Base-by-base conservation (phyloP, 2,329 filamentous ascomycete species). In the Pseudocercospora eumusae region DNA sequence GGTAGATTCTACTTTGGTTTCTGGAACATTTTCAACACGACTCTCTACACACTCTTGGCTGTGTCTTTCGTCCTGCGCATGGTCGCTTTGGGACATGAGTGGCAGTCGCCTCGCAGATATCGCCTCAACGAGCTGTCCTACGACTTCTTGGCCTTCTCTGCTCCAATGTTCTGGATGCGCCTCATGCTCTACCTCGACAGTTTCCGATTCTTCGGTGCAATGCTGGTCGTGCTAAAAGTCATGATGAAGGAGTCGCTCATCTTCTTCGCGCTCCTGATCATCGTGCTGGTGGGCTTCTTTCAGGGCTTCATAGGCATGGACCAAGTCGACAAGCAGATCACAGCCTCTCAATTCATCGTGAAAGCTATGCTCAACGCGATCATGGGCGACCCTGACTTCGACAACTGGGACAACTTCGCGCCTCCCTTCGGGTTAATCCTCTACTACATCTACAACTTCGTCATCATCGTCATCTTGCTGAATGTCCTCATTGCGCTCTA, bases 401-500 rank as follows among this genome's bases (percentile, higher is more conserved):
- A 83, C 4, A 90, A 89, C 0, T 98, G 98, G 72, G 92, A 97
- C 67, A 84, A 88, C 23, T 99, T 98, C 74, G 91, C 90, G 21
- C 92, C 90, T 11, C 95, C 95, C 0, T 99, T 97, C 75, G 95
- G 95, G 8, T 85, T 96, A 56, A 90, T 97, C 31, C 87, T 99
- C 9, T 99, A 99, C 80, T 99, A 99, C 80, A 86, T 96, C 74
- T 99, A 97, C 77, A 96, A 93, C 18, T 99, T 99, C 73, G 88
- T 98, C 42, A 90, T 99, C 71, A 97, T 96, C 89, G 93, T 95
- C 66, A 83, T 99, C 60, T 82, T 98, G 25, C 86, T 99, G 68
- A 99, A 99, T 75, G 92, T 99, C 70, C 86, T 99, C 61, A 98
- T 99, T 73, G 95, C 95, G 0, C 86, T 99, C 6, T 99, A 97